Conservation (phyloP, 768 basidiomycete genomes). For the Mycena galericulata region DNA sequence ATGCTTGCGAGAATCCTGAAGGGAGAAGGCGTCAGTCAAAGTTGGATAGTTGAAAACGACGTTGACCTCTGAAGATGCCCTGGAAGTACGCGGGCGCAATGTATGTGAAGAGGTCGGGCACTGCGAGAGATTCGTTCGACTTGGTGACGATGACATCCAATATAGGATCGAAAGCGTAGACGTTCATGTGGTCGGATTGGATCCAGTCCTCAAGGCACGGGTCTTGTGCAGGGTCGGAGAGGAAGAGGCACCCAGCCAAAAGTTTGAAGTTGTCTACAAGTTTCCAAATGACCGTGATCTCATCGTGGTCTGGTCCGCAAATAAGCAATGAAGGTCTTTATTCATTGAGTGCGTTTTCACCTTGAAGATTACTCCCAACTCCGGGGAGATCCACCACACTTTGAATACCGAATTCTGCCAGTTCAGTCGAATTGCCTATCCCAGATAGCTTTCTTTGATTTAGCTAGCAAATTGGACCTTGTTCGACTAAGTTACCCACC, state of each 20-base stretch:
- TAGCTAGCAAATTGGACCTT: background rate
- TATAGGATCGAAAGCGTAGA: slow-evolving; percentile 43
- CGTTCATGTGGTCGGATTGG: slow-evolving; percentile 36
- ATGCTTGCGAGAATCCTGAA: slow-evolving; percentile 33
- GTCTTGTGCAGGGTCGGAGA: slow-evolving; percentile 42
- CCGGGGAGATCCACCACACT: slow-evolving; percentile 39
- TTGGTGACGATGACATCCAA: slow-evolving; percentile 39
- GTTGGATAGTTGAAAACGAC: background rate
- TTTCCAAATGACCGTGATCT: slow-evolving; percentile 37
- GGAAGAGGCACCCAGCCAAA: slow-evolving; percentile 39
- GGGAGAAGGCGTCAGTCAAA: background rate
- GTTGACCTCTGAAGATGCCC: slow-evolving; percentile 43
- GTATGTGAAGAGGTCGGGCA: slow-evolving; percentile 45
- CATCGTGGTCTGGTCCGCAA: slow-evolving; percentile 37
- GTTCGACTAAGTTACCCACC: slow-evolving; percentile 1
- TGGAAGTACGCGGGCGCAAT: slow-evolving; percentile 40
- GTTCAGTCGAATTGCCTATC: slow-evolving; percentile 37
- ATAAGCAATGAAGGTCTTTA: background rate
- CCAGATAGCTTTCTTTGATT: slow-evolving; percentile 39
- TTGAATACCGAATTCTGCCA: slow-evolving; percentile 38
- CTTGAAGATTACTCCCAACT: slow-evolving; percentile 47
- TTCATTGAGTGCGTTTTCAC: slow-evolving; percentile 25
- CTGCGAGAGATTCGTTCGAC: slow-evolving; percentile 37
- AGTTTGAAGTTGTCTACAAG: slow-evolving; percentile 37
- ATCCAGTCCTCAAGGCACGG: slow-evolving; percentile 46